Evolutionary conservation across 2,329 filamentous ascomycete species (phyloP).

Genomic region (Cladobotryum mycophilum): DNA sequence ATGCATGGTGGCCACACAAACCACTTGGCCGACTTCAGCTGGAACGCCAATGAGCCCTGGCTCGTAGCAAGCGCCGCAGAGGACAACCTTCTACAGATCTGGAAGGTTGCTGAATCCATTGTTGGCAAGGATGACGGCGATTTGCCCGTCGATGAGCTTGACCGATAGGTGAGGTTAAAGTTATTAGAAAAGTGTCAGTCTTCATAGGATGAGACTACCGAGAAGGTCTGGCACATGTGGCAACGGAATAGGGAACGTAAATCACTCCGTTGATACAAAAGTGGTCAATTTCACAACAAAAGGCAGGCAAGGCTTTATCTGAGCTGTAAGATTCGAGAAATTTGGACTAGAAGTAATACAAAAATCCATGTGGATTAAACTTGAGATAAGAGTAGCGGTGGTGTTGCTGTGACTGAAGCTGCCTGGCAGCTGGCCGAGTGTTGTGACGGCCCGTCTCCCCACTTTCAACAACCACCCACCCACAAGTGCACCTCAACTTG

Average conservation of each 20-base stretch:
- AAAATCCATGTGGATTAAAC: not conserved
- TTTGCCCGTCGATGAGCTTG: conserved; percentile 70
- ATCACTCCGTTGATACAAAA: not conserved
- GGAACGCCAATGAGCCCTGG: conserved; percentile 97
- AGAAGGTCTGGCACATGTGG: conserved; percentile 17
- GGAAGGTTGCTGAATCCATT: conserved; percentile 79
- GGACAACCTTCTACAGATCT: conserved; percentile 94
- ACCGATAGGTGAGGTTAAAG: conserved; percentile 45
- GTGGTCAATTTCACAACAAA: not conserved
- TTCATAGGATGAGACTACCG: conserved; percentile 26
- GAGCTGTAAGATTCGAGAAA: too few species aligned
- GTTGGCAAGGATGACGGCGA: conserved; percentile 72
- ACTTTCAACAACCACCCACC: too few species aligned
- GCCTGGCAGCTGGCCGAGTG: conserved; percentile 3
- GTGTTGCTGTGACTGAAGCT: not conserved
- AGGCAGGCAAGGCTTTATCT: not conserved
- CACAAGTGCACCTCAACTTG: too few species aligned
- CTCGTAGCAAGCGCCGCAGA: conserved; percentile 92
- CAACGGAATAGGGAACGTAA: conserved; percentile 12
- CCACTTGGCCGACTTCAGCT: conserved; percentile 92
- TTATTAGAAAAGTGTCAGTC: conserved; percentile 24
- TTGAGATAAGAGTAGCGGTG: conserved; percentile 6
- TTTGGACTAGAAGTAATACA: not conserved
- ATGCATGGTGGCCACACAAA: conserved; percentile 99
- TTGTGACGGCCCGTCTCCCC: too few species aligned